These are phyloP conservation scores for Phlebiopsis flavidoalba DNA, from an alignment of 768 basidiomycete species.

Conservation along the genomic window DNA sequence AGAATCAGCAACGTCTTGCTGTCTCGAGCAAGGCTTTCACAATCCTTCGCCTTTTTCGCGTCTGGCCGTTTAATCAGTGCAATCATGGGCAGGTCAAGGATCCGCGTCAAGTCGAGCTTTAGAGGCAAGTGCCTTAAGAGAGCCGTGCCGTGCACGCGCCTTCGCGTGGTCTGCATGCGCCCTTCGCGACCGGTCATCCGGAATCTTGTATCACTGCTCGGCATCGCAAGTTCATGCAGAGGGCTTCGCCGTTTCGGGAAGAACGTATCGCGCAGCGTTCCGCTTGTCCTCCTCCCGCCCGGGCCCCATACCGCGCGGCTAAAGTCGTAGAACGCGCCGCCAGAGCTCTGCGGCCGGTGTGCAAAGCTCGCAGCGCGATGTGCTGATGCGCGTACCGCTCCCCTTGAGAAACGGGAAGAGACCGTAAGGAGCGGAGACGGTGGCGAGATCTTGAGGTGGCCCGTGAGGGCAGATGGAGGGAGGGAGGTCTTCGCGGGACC, in stretches of 20 bases:
- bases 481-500: slow-evolving; percentile 19
- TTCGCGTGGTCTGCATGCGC: slow-evolving; percentile 18
- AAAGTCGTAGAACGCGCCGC: slow-evolving; percentile 86
- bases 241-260: slow-evolving; percentile 38
- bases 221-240: slow-evolving; percentile 21
- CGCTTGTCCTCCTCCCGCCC: slow-evolving; percentile 78
- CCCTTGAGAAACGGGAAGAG: slow-evolving; percentile 70
- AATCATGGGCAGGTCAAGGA: slow-evolving; percentile 81
- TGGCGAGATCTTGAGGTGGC: slow-evolving; percentile 67
- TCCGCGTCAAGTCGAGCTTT: slow-evolving; percentile 47
- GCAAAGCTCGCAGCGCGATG: slow-evolving; percentile 61
- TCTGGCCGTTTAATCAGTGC: slow-evolving; percentile 93
- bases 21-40: slow-evolving; percentile 65
- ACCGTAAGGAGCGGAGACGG: slow-evolving; percentile 56
- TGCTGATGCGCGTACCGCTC: slow-evolving; percentile 44
- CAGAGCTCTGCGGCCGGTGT: slow-evolving; percentile 48
- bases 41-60: slow-evolving; percentile 78
- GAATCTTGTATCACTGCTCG: slow-evolving; percentile 19
- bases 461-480: slow-evolving; percentile 28
- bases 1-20: slow-evolving; percentile 74
- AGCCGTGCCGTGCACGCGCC: slow-evolving; percentile 17
- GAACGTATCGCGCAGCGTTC: slow-evolving; percentile 71
- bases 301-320: slow-evolving; percentile 89
- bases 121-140: slow-evolving; percentile 52
- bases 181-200: slow-evolving; percentile 19